A percentile compares a stretch with the other conserved stretches of the same genome.
phyloP scores from a whole-genome alignment of 192 early-diverging fungal species.

The Coemansia sp. region DNA sequence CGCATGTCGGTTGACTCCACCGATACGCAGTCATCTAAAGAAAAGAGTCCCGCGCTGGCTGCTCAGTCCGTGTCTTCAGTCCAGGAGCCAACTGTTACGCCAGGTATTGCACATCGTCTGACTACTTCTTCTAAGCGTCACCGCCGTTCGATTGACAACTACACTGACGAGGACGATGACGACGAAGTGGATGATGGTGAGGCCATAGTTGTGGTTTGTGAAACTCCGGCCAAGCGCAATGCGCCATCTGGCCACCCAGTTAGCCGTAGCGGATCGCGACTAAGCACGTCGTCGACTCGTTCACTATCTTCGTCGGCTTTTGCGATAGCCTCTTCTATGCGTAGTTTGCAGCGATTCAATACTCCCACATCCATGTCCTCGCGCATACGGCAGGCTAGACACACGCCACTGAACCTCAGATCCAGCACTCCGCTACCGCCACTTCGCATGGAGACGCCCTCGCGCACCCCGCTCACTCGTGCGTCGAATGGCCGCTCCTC shows the following conservation, averaged over 20 bases:
- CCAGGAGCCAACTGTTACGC: not conserved
- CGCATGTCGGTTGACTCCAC: not conserved
- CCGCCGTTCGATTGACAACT: constrained; percentile 9
- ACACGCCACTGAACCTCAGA: constrained; percentile 13
- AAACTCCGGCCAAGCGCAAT: not conserved
- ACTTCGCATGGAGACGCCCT: not conserved
- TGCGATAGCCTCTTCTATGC: not conserved
- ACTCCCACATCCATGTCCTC: not conserved
- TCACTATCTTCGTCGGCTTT: not conserved
- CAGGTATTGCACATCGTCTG: not conserved
- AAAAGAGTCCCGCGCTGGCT: not conserved
- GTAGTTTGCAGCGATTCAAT: not conserved
- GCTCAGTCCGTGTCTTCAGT: not conserved
- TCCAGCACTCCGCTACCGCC: not conserved
- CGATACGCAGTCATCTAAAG: not conserved
- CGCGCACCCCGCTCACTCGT: not conserved
- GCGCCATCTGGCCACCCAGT: not conserved
- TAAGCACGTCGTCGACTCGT: not conserved
- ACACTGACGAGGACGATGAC: constrained; percentile 6
- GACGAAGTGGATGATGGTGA: not conserved
- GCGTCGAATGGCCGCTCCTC: not conserved
- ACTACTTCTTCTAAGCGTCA: not conserved
- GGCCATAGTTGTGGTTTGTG: not conserved
- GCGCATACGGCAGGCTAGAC: not conserved
- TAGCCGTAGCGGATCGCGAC: not conserved